Base-by-base conservation (phyloP, 116 monocot species). In the Trichopus zeylanicus region DNA sequence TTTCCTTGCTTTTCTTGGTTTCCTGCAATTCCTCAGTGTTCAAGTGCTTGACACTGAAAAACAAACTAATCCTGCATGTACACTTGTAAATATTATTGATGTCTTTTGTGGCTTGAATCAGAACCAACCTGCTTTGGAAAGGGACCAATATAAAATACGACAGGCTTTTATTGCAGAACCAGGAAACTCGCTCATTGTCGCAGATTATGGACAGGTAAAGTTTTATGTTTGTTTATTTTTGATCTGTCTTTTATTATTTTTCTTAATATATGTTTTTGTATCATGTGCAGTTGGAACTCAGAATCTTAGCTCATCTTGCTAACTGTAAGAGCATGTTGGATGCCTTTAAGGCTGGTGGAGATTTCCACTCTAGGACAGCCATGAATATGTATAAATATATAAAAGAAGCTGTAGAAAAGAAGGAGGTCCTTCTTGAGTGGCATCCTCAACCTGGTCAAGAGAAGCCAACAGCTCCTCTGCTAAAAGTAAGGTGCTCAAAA, bases 41-140 rank as follows among this genome's bases (percentile, higher is more conserved):
- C 42, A 16, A 42, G 42, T n/a, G n/a, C 12, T 42, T 9, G 42
- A 15, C 42, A 12, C n/a, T n/a, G n/a, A n/a, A n/a, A n/a, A n/a
- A n/a, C n/a, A n/a, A n/a, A n/a, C n/a, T n/a, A n/a, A n/a, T n/a
- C n/a, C n/a, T n/a, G n/a, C n/a, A n/a, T n/a, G n/a, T n/a, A n/a
- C n/a, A n/a, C n/a, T n/a, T n/a, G n/a, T 35, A 35, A 51, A 32
- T 30, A 23, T 31, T 26, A 5, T 46, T 37, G 26, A 35, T 13
- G 1, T 7, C 53, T 49, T 63, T 6, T 62, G 42, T 70, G 29
- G 30, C 59, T 31, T 62, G 26, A 42, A 60, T 27, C 68, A 97
- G 91, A 97, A 97, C 68, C 97, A 91, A 84, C 97, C 91, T 70
- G 91, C 97, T 39, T 59, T 97, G 8, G 97, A 97, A 67, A 97